phyloP scores from a whole-genome alignment of 1,284 basidiomycete genomes.

The Neonothopanus nambi region DNA sequence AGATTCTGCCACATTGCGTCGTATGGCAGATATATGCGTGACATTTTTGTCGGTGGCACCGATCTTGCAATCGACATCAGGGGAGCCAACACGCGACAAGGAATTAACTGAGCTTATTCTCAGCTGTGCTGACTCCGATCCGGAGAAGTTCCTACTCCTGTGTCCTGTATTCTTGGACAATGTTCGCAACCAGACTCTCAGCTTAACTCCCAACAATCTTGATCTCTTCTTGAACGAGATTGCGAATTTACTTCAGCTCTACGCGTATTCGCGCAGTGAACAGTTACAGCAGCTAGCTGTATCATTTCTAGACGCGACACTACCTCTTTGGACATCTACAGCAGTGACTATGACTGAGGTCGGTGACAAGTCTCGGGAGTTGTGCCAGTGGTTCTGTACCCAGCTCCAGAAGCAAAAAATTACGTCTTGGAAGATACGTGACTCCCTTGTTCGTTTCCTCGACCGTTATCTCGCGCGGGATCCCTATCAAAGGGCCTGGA shows the following conservation, averaged over 20 bases:
- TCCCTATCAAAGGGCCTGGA: conserved; percentile 56
- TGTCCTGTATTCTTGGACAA: conserved; percentile 59
- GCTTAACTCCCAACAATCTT: conserved; percentile 51
- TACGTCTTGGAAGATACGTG: conserved; percentile 69
- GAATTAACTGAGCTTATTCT: conserved; percentile 63
- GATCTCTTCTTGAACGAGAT: conserved; percentile 57
- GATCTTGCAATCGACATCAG: conserved; percentile 57
- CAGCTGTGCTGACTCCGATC: conserved; percentile 41
- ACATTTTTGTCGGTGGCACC: conserved; percentile 57
- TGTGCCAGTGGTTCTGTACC: conserved; percentile 57
- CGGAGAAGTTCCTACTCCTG: conserved; percentile 56
- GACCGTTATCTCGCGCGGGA: conserved; percentile 66
- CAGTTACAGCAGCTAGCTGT: conserved; percentile 55
- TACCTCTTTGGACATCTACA: conserved; percentile 59
- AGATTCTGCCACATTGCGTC: conserved; percentile 24
- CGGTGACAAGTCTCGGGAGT: conserved; percentile 42
- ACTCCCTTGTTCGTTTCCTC: conserved; percentile 65
- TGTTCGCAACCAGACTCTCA: conserved; percentile 54
- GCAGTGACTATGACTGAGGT: conserved; percentile 36
- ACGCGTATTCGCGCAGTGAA: conserved; percentile 60
- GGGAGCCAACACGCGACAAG: conserved; percentile 62
- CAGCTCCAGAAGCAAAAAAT: conserved; percentile 46
- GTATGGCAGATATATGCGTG: conserved; percentile 50
- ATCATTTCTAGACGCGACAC: conserved; percentile 66
- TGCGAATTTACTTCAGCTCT: conserved; percentile 51